Percentiles rank a stretch among this genome's conserved stretches.
phyloP scores from a whole-genome alignment of 257 asterid genomes.

The Scutellaria minor region DNA sequence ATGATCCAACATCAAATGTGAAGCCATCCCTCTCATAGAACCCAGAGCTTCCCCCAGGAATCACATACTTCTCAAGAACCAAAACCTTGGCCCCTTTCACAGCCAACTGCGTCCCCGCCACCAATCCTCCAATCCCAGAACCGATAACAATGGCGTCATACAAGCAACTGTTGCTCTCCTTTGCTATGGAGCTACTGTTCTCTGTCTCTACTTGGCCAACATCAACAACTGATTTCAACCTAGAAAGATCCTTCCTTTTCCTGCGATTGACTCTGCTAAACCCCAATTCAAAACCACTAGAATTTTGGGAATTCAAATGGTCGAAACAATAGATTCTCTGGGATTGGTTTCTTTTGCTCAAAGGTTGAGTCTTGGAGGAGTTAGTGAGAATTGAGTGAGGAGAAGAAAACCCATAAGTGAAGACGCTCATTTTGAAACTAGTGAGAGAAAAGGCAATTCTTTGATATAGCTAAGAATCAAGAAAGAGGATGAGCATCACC shows the following conservation, averaged over 20 bases:
- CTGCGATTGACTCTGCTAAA: constrained; percentile 31
- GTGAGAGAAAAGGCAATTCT: background rate
- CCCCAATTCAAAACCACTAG: constrained; percentile 38
- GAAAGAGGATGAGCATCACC: constrained; percentile 19
- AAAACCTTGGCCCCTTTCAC: constrained; percentile 92
- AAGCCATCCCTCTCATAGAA: constrained; percentile 86
- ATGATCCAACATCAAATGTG: constrained; percentile 95
- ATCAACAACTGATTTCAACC: constrained; percentile 55
- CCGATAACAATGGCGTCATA: constrained; percentile 93
- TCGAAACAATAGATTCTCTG: constrained; percentile 30
- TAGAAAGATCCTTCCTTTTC: constrained; percentile 36
- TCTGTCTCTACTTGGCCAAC: constrained; percentile 48
- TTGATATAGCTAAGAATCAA: constrained; percentile 8
- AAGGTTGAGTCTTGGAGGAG: constrained; percentile 39
- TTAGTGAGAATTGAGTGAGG: constrained; percentile 41
- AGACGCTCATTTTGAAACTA: constrained; percentile 45
- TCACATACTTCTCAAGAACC: constrained; percentile 91
- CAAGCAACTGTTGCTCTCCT: constrained; percentile 35
- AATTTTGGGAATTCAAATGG: constrained; percentile 33
- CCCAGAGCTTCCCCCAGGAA: constrained; percentile 99
- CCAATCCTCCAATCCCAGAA: constrained; percentile 95
- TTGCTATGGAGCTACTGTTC: constrained; percentile 27
- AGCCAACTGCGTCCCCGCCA: constrained; percentile 94
- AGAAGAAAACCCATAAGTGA: constrained; percentile 42
- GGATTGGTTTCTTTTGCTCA: constrained; percentile 36